Evolutionary conservation across 768 basidiomycete species (phyloP), one percentile per base, ranked within the genome.

Genomic region (Gloeopeniophorella convolvens): DNA sequence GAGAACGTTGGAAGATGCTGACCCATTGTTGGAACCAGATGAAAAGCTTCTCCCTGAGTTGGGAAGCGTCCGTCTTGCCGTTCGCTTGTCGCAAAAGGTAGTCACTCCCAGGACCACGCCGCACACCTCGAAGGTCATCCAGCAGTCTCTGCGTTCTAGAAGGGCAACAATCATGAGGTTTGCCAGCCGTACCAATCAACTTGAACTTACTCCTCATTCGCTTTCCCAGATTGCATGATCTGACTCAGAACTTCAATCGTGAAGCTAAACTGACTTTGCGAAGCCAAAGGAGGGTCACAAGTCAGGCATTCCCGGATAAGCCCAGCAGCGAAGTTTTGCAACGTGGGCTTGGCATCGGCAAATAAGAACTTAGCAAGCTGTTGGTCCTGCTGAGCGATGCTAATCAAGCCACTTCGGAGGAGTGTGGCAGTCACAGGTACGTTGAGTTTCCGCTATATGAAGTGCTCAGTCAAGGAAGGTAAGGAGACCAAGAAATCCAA

Each of bases 1-100:
- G 81, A 26, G 92, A 89, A 51, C 88, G 80, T 67, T 94, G 91
- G 74, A 91, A 98, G 56, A 97, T 87, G 42, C 77, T 76, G 57
- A 97, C 89, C 96, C 96, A 99, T 73, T 97, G 88, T 62, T 90
- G 87, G 72, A 90, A 90, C 82, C 83, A 88, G 45, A 78, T 71
- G 55, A 81, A 79, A 0, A 91, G 68, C 57, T 85, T 85, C 58
- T 88, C 84, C 30, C 85, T 74, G 50, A 89, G 70, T 54, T 84
- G 79, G 40, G 87, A 85, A 3, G 78, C 80, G 65, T 88, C 88
- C 3, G 83, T 77, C 62, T 85, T 82, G 34, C 71, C 73, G 4
- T 77, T 72, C 78, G 71, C 37, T 73, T 73, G 41, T 66, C 60
- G 43, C 66, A 58, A 23, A 61, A 60, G 31, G 16, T 61, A 51